phyloP scores from a whole-genome alignment of 306 rosid species.

The Pyrus betulifolia region DNA sequence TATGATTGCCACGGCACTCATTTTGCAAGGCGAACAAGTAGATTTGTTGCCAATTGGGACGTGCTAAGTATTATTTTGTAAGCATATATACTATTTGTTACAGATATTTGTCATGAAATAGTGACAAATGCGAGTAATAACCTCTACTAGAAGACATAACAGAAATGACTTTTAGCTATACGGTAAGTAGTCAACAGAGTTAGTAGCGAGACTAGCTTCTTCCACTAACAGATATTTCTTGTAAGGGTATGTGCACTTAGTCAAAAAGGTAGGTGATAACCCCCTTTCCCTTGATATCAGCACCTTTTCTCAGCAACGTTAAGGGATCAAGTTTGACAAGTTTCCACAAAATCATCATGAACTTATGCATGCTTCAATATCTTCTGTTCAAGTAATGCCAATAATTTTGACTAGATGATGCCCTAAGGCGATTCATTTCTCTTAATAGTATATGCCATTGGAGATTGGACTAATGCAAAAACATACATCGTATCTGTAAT shows the following conservation, averaged over 20 bases:
- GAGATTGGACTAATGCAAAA: background rate
- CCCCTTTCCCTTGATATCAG: background rate
- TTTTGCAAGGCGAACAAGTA: background rate
- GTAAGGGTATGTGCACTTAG: background rate
- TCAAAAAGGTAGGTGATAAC: background rate
- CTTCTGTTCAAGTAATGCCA: background rate
- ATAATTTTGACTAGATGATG: background rate
- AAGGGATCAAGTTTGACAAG: background rate
- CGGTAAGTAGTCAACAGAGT: background rate
- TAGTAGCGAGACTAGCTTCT: background rate
- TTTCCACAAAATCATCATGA: background rate
- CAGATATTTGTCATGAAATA: background rate
- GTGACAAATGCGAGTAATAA: background rate
- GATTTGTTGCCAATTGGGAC: background rate
- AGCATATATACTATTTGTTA: background rate
- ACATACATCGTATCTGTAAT: background rate
- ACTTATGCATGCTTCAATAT: background rate
- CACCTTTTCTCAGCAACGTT: background rate
- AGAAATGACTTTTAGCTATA: background rate
- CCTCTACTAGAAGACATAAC: background rate
- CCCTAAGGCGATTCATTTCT: background rate
- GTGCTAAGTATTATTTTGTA: background rate
- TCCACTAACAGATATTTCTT: background rate
- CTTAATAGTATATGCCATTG: background rate
- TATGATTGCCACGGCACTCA: background rate